These are phyloP conservation scores for Sphaceloma murrayae DNA, from an alignment of 2,329 filamentous ascomycete species.

Conservation along the genomic window DNA sequence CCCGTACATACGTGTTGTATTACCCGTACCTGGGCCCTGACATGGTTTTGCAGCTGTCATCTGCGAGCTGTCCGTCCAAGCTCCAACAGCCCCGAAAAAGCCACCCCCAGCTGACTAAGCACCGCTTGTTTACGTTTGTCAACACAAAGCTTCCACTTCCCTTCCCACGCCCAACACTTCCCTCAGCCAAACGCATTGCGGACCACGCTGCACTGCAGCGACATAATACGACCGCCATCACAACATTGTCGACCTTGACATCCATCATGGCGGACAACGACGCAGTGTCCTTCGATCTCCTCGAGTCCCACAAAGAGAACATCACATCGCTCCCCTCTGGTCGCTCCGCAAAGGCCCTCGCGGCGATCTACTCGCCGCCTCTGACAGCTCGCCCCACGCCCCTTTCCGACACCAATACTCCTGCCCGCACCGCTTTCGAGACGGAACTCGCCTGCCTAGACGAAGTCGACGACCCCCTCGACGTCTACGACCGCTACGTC, in stretches of 20 bases:
- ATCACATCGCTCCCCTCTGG: constrained; percentile 86
- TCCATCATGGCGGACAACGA: no score
- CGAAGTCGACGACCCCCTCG: constrained; percentile 50
- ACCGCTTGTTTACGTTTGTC: constrained; percentile 11
- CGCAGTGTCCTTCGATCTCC: constrained; percentile 95
- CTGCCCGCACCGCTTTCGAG: constrained; percentile 75
- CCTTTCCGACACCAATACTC: constrained; percentile 57
- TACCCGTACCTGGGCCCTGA: not conserved
- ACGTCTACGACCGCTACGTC: constrained; percentile 92
- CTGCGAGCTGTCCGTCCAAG: constrained; percentile 8
- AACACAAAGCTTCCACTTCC: constrained; percentile 4
- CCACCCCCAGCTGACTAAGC: constrained; percentile 2
- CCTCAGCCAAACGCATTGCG: not conserved
- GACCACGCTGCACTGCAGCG: constrained; percentile 2
- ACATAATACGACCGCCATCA: no score
- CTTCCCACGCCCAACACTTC: not conserved
- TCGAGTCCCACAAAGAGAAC: constrained; percentile 96
- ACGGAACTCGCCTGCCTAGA: constrained; percentile 45
- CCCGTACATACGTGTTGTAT: not conserved
- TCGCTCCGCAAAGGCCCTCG: constrained; percentile 80
- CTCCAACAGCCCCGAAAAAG: not conserved
- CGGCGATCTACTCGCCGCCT: constrained; percentile 60
- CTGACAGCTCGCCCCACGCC: constrained; percentile 22
- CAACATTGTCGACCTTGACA: no score
- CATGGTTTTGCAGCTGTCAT: not conserved